phyloP scores from a whole-genome alignment of 169 alveolate species.

The Eimeria sp. region DNA sequence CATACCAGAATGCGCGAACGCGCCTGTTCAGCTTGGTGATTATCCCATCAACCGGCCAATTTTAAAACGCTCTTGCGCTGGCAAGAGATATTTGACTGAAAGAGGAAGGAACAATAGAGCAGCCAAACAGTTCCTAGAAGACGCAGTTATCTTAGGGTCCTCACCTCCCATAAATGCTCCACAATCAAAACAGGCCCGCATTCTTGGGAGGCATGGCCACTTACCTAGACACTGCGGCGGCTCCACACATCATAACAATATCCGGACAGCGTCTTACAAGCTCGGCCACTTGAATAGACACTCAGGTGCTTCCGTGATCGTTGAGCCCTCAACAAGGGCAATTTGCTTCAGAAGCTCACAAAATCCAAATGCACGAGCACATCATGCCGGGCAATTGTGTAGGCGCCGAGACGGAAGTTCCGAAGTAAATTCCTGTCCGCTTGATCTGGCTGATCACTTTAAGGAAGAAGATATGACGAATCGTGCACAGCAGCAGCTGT shows the following conservation, averaged over 20 bases:
- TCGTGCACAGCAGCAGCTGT: slow-evolving; percentile 29
- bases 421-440: background rate
- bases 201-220: background rate
- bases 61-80: background rate
- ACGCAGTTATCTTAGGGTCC: background rate
- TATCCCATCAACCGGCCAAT: background rate
- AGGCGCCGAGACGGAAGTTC: background rate
- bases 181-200: background rate
- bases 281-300: background rate
- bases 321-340: slow-evolving; percentile 57
- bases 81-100: background rate
- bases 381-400: background rate
- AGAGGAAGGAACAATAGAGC: background rate
- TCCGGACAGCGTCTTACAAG: slow-evolving; percentile 49
- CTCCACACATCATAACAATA: background rate
- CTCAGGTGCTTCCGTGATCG: slow-evolving; percentile 9
- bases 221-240: background rate
- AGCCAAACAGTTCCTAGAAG: background rate
- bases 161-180: background rate
- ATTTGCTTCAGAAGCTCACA: background rate
- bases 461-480: background rate
- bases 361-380: background rate
- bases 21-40: background rate
- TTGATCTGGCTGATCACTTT: background rate
- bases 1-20: background rate